phyloP scores from a whole-genome alignment of 2,329 filamentous ascomycete species.

The Aspergillus aculeatus region DNA sequence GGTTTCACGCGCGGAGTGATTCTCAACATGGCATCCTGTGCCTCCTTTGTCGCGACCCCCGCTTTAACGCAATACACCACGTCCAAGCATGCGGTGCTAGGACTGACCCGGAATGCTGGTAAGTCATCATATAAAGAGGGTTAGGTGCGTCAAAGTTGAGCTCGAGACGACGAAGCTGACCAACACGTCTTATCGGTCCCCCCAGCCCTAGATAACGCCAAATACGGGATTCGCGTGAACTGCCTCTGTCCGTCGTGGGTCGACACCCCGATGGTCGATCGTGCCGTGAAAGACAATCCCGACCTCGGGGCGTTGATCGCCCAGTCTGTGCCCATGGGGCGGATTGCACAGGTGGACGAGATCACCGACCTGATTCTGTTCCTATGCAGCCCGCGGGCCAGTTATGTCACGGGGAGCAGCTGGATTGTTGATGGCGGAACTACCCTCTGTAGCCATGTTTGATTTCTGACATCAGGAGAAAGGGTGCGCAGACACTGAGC shows the following conservation, averaged over 20 bases:
- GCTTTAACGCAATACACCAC: constrained; percentile 40
- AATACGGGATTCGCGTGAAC: too few relatives aligned
- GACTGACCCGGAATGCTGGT: constrained; percentile 43
- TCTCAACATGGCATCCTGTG: constrained; percentile 41
- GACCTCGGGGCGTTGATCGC: too few relatives aligned
- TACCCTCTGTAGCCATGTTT: too few relatives aligned
- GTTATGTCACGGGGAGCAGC: constrained; percentile 7
- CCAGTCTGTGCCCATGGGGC: constrained; percentile 15
- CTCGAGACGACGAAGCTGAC: too few relatives aligned
- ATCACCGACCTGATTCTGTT: constrained; percentile 10
- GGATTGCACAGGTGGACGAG: constrained; percentile 29
- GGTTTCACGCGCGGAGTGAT: constrained; percentile 27
- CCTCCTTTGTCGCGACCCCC: constrained; percentile 33
- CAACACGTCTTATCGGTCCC: too few relatives aligned
- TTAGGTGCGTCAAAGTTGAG: too few relatives aligned
- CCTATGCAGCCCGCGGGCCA: constrained; percentile 8
- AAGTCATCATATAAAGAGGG: not conserved
- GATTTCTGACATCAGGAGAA: too few relatives aligned
- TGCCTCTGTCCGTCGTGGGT: too few relatives aligned
- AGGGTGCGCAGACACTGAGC: too few relatives aligned
- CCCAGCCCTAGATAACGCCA: too few relatives aligned
- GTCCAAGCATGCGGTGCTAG: constrained; percentile 47
- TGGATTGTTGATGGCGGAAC: not conserved
- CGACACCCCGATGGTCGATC: too few relatives aligned
- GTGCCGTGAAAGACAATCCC: too few relatives aligned